A percentile compares a stretch with the other conserved stretches of the same genome.
Conservation (phyloP, 768 basidiomycete genomes). For the Serendipita sp. region DNA sequence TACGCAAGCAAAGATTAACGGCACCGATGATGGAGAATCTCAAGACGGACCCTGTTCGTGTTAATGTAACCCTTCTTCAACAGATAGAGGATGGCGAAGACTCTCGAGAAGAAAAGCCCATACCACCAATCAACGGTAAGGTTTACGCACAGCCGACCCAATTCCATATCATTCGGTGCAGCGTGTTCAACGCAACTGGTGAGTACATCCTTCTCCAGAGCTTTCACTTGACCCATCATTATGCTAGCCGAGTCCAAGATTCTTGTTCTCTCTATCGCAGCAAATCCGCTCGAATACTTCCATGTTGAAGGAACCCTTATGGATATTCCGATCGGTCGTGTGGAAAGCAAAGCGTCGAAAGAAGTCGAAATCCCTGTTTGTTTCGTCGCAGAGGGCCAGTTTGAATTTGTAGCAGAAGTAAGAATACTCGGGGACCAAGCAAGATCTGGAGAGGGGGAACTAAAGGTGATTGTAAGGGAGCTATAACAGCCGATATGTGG, state of each 20-base stretch:
- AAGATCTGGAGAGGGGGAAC: conserved; percentile 8
- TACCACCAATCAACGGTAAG: conserved; percentile 24
- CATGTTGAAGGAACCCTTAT: conserved; percentile 50
- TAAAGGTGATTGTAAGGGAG: conserved; percentile 7
- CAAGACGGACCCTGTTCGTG: conserved; percentile 44
- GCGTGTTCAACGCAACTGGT: conserved; percentile 53
- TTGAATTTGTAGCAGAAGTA: conserved; percentile 29
- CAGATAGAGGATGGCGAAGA: conserved; percentile 15
- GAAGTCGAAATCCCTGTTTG: conserved; percentile 43
- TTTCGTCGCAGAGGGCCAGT: conserved; percentile 56
- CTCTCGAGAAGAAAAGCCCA: conserved; percentile 5
- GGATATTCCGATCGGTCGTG: conserved; percentile 45
- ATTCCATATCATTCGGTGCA: conserved; percentile 42
- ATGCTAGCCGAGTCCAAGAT: conserved; percentile 33
- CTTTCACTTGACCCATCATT: background rate
- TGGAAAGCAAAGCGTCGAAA: conserved; percentile 36
- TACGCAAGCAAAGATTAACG: conserved; percentile 65
- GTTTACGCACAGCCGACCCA: conserved; percentile 39
- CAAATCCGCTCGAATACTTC: conserved; percentile 46
- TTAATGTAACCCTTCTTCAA: conserved; percentile 35
- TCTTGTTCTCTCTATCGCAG: conserved; percentile 35
- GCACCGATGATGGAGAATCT: conserved; percentile 63
- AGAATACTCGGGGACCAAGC: conserved; percentile 14
- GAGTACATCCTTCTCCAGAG: conserved; percentile 18
- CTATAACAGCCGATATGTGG: background rate